Base-by-base conservation (phyloP, 306 rosid species). In the Castanea mollissima region DNA sequence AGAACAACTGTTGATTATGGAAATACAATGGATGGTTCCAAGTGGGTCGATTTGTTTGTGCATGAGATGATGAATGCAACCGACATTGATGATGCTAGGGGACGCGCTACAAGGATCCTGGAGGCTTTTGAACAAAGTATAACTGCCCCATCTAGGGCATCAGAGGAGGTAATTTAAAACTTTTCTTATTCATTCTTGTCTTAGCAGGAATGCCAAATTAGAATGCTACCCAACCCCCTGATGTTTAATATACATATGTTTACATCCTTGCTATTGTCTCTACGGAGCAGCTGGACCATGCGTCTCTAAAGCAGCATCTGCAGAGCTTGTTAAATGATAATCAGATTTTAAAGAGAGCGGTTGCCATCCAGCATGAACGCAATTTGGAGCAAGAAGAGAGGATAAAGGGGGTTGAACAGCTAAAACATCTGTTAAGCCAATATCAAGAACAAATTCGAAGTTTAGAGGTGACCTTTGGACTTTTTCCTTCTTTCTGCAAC, bases 31-130 rank as follows among this genome's bases (percentile, higher is more conserved):
- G 57, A 74, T 41, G 80, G 80, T 5, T 60, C 80, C 2, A 74
- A 81, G 49, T 85, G 88, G 88, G 88, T 85, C 52, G 85, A 85
- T 69, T 62, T 78, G 80, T 85, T 85, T 74, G 88, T 85, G 49
- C 68, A 75, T 8, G 88, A 85, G 67, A 85, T 85, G 88, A 71
- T 70, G 38, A 82, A 69, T 20, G 81, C 88, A 5, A 23, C 68
- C 34, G 70, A 82, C 41, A 20, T 85, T 23, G 81, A 78, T 41
- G 88, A 81, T 64, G 79, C 83, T 44, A 81, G 81, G 21, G 73
- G 62, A 60, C 86, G 83, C 11, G 85, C 88, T 56, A 81, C 83
- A 14, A 81, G 83, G 80, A 65, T 81, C 49, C 76, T 85, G 38
- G 83, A 78, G 81, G 81, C 81, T 78, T 82, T 85, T 64, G 85